These are phyloP conservation scores for Eustoma russellianum DNA, from an alignment of 257 asterid species.

Conservation along the genomic window DNA sequence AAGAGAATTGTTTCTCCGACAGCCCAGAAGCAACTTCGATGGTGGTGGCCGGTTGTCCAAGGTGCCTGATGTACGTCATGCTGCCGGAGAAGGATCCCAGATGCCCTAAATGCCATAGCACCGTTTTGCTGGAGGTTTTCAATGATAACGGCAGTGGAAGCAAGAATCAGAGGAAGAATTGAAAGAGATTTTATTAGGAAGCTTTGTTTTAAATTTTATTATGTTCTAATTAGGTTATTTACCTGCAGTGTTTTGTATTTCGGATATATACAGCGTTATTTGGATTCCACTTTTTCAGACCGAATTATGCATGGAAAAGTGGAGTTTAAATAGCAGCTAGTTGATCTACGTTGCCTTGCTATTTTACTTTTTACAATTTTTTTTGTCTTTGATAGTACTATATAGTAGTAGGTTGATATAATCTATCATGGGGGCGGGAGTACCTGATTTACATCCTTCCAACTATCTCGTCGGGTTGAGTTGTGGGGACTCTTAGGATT, in stretches of 20 bases:
- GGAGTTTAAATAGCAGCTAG: constrained; percentile 65
- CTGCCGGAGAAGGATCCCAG: constrained; percentile 67
- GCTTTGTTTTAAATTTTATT: too few species aligned
- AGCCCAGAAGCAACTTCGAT: constrained; percentile 48
- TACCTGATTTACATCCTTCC: too few species aligned
- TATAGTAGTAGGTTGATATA: too few species aligned
- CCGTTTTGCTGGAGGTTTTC: constrained; percentile 59
- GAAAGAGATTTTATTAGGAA: too few species aligned
- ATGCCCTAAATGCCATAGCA: constrained; percentile 89
- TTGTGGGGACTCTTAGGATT: too few species aligned
- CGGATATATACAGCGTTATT: constrained; percentile 33
- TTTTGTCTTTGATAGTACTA: constrained; percentile 1
- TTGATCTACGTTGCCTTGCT: neutral
- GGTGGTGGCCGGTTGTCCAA: constrained; percentile 52
- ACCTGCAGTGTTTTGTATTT: neutral
- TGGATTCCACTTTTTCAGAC: constrained; percentile 43
- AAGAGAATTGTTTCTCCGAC: constrained; percentile 40
- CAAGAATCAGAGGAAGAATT: neutral
- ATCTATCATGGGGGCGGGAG: too few species aligned
- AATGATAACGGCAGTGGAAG: constrained; percentile 10
- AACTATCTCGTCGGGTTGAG: too few species aligned
- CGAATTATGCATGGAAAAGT: constrained; percentile 23
- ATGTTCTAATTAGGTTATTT: too few species aligned
- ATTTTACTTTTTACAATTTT: neutral
- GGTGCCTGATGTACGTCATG: constrained; percentile 91